Evolutionary conservation across 768 basidiomycete genomes (phyloP), one percentile per base, ranked within the genome.

Genomic region (Suillus occidentalis): DNA sequence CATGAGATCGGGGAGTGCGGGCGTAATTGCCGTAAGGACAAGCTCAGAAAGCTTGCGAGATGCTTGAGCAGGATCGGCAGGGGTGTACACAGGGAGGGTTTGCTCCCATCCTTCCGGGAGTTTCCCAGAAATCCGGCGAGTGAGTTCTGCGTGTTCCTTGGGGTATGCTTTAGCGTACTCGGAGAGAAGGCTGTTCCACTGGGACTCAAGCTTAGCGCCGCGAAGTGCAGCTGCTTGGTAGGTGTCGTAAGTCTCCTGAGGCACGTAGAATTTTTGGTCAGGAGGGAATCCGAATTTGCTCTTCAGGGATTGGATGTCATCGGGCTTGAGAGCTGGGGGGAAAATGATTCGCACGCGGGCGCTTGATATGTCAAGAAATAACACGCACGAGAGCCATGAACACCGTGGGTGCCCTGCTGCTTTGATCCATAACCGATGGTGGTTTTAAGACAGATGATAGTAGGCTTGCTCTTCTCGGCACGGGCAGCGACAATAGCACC

Each of bases 341-440:
- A 31, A 61, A 43, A 68, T 47, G 65, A 37, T 63, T 65, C 63
- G 25, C 62, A n/a, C 31, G 45, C 49, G 63, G 61, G 55, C 22
- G 28, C 39, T 36, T 34, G 14, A 47, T 65, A 39, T n/a, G 61
- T 37, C 13, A 9, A 63, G 18, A 49, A 39, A n/a, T 57, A 31
- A 87, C 16, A 40, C 94, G 73, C 73, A 95, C 92, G 94, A 78
- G 94, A 76, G 69, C 96, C 95, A 77, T 98, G 96, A 67, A 97
- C 94, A 70, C 93, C 93, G 73, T 97, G 94, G 10, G 94, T 95
- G 67, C 96, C 96, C 77, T 94, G 90, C 74, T 88, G 85, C 81
- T 92, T 93, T 40, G 96, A 97, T 66, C 96, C 96, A 74, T 85
- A 97, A 47, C 96, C 96, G 67, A 98, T 98, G 53, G 90, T 97